Base-by-base conservation (phyloP, 2,329 filamentous ascomycete genomes). In the Onygenales sp. region DNA sequence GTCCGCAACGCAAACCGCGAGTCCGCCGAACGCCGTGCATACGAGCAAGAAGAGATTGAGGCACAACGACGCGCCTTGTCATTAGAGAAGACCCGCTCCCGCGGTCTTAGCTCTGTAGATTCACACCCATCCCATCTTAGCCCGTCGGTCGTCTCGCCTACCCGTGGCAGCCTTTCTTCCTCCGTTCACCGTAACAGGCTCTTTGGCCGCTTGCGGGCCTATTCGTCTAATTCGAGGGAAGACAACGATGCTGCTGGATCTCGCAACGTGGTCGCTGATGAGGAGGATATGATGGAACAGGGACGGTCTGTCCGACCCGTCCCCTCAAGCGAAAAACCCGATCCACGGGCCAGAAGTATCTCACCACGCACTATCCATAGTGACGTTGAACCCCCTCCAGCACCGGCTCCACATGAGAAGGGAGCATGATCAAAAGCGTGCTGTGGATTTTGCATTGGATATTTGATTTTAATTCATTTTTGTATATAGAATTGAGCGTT, bases 161-260 rank as follows among this genome's bases (percentile, higher is more conserved):
- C 42, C 33, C 56, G 14, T 36, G 65, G 58, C 55, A 72, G 59
- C 58, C 62, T 63, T 33, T 63, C 58, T 17, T 68, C 54, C 52
- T 64, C 74, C 4, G 69, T 70, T 5, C 79, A 82, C 54, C 76
- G 78, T 6, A 84, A 83, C 57, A 76, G 82, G 2, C 85, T 86
- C 70, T 82, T 86, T 66, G 70, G 75, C 37, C 76, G 80, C n/a
- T 61, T 64, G 2, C 61, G 63, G 34, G 67, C 66, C 52, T 67
- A 62, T 31, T 58, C 48, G 52, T 59, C 50, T n/a, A 37, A 17
- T 17, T 49, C 46, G 10, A 39, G 45, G 11, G 33, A 48, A 21
- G 45, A 34, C n/a, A 48, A 37, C 14, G n/a, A 5, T 6, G 14
- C 6, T 47, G 27, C 13, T 6, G 31, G 44, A 4, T 34, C 14